A percentile compares a stretch with the other conserved stretches of the same genome.
Conservation (phyloP, 2,329 filamentous ascomycete genomes). For the Talaromyces verruculosus region DNA sequence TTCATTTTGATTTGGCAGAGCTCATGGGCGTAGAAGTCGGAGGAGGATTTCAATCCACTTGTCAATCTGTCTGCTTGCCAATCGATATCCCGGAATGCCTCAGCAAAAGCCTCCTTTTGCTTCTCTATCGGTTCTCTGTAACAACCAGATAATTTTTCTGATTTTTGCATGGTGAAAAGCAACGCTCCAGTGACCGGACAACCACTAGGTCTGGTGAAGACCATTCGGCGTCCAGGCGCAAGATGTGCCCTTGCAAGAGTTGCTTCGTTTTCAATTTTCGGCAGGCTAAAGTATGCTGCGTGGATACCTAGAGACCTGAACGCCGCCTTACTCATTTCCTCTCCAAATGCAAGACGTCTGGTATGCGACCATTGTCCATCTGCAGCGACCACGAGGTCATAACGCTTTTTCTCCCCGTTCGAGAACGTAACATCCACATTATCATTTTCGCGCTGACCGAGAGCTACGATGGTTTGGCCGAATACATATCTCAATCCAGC, state of each 20-base stretch:
- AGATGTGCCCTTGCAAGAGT: background rate
- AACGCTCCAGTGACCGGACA: background rate
- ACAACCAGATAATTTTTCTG: background rate
- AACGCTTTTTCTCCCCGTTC: slow-evolving; percentile 25
- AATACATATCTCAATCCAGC: slow-evolving; percentile 31
- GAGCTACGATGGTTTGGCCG: slow-evolving; percentile 30
- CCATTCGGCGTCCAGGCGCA: background rate
- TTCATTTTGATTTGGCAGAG: background rate
- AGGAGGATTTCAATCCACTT: background rate
- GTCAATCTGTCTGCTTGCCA: background rate
- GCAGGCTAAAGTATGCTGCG: background rate
- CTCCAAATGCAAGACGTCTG: background rate
- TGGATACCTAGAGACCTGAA: background rate
- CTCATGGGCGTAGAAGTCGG: background rate
- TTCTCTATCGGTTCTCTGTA: background rate
- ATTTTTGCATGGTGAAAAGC: background rate
- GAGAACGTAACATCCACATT: slow-evolving; percentile 28
- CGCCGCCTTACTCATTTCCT: background rate
- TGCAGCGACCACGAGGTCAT: slow-evolving; percentile 34
- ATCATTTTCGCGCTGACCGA: slow-evolving; percentile 26
- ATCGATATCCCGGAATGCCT: background rate
- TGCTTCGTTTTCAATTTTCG: background rate
- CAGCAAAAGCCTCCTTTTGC: background rate
- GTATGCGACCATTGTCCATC: slow-evolving; percentile 32
- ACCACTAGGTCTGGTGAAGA: background rate